A percentile compares a stretch with the other conserved stretches of the same genome.
phyloP scores from a whole-genome alignment of 345 rosid genomes.

The Arabis alpina region DNA sequence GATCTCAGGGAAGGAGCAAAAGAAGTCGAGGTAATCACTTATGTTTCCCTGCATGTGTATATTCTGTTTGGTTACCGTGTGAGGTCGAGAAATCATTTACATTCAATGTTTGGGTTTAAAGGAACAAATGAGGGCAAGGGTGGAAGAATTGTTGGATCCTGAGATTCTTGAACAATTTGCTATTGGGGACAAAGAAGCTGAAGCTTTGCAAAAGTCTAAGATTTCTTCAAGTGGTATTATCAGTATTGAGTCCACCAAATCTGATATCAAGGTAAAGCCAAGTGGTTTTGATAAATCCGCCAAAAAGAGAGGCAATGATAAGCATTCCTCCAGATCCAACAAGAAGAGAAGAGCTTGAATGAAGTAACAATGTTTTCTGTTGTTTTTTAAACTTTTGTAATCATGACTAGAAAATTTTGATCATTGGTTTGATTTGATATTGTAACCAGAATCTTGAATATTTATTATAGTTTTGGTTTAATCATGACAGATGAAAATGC shows the following conservation, averaged over 20 bases:
- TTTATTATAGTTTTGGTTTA: slow-evolving; percentile 11
- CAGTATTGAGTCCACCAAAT: slow-evolving; percentile 59
- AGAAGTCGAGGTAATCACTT: slow-evolving; percentile 70
- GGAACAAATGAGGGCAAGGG: slow-evolving; percentile 73
- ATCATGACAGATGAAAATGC: not conserved
- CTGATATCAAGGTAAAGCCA: slow-evolving; percentile 44
- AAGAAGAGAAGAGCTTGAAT: slow-evolving; percentile 59
- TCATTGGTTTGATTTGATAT: not conserved
- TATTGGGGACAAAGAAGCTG: slow-evolving; percentile 62
- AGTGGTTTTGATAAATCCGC: slow-evolving; percentile 48
- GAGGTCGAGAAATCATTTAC: not conserved
- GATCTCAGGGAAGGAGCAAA: slow-evolving; percentile 85
- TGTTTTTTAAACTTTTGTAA: slow-evolving; percentile 2
- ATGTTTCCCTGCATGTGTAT: not conserved
- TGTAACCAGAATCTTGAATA: slow-evolving; percentile 13
- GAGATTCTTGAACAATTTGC: slow-evolving; percentile 74
- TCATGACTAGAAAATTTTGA: not conserved
- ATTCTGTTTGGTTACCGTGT: slow-evolving; percentile 8
- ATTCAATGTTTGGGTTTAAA: slow-evolving; percentile 26
- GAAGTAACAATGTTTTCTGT: too few relatives aligned
- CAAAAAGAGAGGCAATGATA: slow-evolving; percentile 64
- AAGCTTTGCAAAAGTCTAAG: slow-evolving; percentile 70
- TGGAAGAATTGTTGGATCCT: slow-evolving; percentile 61
- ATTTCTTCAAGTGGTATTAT: slow-evolving; percentile 60
- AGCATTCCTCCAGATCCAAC: slow-evolving; percentile 48